These are phyloP conservation scores for Artemisia tridentata DNA, from an alignment of 129 eudicot genomes.

Conservation along the genomic window DNA sequence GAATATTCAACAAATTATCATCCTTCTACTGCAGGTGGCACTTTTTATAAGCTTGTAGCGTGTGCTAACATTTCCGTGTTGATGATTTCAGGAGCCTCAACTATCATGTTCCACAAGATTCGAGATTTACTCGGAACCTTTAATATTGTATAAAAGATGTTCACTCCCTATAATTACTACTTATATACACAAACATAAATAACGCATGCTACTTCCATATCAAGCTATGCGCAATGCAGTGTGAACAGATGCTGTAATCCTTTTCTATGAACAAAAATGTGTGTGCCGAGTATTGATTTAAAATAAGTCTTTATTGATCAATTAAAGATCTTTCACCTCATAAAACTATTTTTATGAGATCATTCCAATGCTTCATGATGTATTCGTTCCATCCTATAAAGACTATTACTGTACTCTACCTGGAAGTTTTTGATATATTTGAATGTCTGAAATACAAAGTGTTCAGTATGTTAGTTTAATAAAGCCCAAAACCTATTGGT, in stretches of 20 bases:
- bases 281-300: not conserved
- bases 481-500: no score
- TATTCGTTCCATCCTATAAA: constrained; percentile 7
- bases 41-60: not conserved
- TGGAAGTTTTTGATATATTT: constrained; percentile 18
- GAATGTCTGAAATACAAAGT: constrained; percentile 2
- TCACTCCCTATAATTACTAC: not conserved
- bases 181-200: constrained; percentile 6
- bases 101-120: constrained; percentile 51
- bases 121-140: constrained; percentile 50
- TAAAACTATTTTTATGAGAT: not conserved
- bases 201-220: constrained; percentile 4
- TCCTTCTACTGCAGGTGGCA: not conserved
- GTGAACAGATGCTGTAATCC: not conserved
- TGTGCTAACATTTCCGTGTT: constrained; percentile 8
- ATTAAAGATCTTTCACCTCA: not conserved
- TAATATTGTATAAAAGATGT: constrained; percentile 31
- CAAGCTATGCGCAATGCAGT: not conserved
- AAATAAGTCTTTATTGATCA: not conserved
- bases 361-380: constrained; percentile 9
- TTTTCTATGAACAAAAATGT: not conserved
- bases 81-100: constrained; percentile 59
- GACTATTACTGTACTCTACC: constrained; percentile 14
- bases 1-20: not conserved
- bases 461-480: no score